Evolutionary conservation across 1,284 basidiomycete species (phyloP).

Genomic region (Prillingera fragicola): DNA sequence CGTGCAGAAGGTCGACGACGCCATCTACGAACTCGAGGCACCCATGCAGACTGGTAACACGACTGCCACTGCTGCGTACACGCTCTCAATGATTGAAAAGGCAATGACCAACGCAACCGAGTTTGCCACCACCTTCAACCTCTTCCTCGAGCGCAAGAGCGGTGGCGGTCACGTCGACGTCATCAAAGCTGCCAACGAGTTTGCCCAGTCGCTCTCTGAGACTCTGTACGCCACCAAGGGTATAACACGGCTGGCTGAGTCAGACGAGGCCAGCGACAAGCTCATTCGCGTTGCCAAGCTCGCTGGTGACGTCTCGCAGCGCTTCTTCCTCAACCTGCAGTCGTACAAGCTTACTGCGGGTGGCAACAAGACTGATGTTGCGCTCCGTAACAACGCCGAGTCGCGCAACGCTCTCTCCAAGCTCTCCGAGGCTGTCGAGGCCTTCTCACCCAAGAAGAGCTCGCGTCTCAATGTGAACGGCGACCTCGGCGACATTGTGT

Average conservation of each 20-base stretch:
- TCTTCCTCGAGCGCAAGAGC: slow-evolving; percentile 78
- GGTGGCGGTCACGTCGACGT: slow-evolving; percentile 91
- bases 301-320: slow-evolving; percentile 79
- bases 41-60: slow-evolving; percentile 88
- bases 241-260: slow-evolving; percentile 82
- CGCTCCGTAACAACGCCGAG: slow-evolving; percentile 84
- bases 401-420: slow-evolving; percentile 72
- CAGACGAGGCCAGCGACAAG: slow-evolving; percentile 87
- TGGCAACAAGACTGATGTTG: slow-evolving; percentile 75
- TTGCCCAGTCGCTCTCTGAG: slow-evolving; percentile 87
- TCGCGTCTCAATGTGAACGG: slow-evolving; percentile 73
- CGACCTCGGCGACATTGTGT: slow-evolving; percentile 93
- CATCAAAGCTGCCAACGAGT: slow-evolving; percentile 94
- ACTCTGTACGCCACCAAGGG: slow-evolving; percentile 92
- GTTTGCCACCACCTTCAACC: slow-evolving; percentile 90
- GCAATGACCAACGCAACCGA: slow-evolving; percentile 88
- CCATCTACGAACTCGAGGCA: slow-evolving; percentile 95
- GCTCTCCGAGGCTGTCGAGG: slow-evolving; percentile 81
- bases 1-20: slow-evolving; percentile 93
- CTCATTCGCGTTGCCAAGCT: slow-evolving; percentile 77
- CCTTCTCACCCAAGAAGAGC: slow-evolving; percentile 75
- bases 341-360: slow-evolving; percentile 82
- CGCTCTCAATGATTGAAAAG: slow-evolving; percentile 97
- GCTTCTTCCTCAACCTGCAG: slow-evolving; percentile 92
- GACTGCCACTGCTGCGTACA: slow-evolving; percentile 95